These are phyloP conservation scores for Cercospora zeina DNA, from an alignment of 2,329 filamentous ascomycete species.

Conservation along the genomic window DNA sequence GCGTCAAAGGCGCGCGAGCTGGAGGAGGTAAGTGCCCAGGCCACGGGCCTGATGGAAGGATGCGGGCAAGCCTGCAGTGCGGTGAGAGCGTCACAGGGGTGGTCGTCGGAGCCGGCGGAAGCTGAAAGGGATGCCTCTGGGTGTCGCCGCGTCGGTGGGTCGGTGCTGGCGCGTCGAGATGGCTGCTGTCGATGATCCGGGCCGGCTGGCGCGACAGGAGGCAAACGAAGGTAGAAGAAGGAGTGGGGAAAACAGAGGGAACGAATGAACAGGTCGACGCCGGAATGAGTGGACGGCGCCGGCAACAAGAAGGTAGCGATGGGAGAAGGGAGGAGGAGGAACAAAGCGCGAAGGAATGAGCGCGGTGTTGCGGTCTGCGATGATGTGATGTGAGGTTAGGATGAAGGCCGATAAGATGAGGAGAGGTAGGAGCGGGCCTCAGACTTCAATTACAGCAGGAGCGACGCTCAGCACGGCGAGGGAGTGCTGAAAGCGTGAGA, in stretches of 20 bases:
- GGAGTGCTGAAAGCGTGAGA: too few species aligned
- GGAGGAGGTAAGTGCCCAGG: slow-evolving; percentile 4
- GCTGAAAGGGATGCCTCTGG: slow-evolving; percentile 9
- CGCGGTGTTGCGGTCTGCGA: slow-evolving; percentile 2
- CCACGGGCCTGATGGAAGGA: slow-evolving; percentile 29
- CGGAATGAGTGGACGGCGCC: slow-evolving; percentile 35
- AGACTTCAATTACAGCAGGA: too few species aligned
- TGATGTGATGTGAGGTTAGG: slow-evolving; percentile 16
- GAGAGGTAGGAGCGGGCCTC: too few species aligned
- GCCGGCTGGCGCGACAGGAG: slow-evolving; percentile 8
- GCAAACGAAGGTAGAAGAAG: slow-evolving; percentile 24
- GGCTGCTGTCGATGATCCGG: slow-evolving; percentile 6
- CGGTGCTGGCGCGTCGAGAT: slow-evolving; percentile 8
- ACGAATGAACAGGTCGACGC: slow-evolving; percentile 24
- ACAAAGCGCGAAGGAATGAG: slow-evolving; percentile 18
- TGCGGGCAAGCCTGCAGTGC: slow-evolving; percentile 23
- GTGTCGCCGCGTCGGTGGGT: slow-evolving; percentile 3
- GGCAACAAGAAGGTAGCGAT: slow-evolving; percentile 25
- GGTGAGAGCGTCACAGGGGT: slow-evolving; percentile 10
- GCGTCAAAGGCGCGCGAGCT: slow-evolving; percentile 15
- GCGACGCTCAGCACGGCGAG: too few species aligned
- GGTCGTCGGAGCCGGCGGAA: slow-evolving; percentile 14
- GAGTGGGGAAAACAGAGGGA: slow-evolving; percentile 27
- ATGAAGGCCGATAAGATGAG: slow-evolving; percentile 10
- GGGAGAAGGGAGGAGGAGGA: slow-evolving; percentile 32